Percentiles rank a stretch among this genome's conserved stretches.
These are phyloP conservation scores for Drosera spatulata DNA, from an alignment of 179 eudicot species.

Conservation along the genomic window DNA sequence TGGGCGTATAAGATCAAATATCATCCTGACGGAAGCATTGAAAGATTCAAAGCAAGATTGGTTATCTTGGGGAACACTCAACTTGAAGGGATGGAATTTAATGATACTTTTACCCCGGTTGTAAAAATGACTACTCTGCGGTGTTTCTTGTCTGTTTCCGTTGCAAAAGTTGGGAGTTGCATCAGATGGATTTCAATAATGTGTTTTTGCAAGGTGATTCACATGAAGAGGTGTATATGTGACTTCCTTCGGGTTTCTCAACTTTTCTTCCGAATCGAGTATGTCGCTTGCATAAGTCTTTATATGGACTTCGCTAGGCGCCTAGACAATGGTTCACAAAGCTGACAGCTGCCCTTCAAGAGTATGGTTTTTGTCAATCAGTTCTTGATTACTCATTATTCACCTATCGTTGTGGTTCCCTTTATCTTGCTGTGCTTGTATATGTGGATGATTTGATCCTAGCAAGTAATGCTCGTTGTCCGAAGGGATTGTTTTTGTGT, in stretches of 20 bases:
- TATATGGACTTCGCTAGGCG: neutral
- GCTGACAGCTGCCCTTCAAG: neutral
- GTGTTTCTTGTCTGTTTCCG: neutral
- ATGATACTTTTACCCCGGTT: neutral
- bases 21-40: neutral
- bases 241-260: neutral
- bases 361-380: neutral
- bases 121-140: neutral
- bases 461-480: neutral
- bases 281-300: neutral
- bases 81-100: neutral
- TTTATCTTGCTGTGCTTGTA: neutral
- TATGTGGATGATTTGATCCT: neutral
- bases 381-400: neutral
- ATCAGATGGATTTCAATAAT: neutral
- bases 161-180: neutral
- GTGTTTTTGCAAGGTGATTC: neutral
- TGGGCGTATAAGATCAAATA: neutral
- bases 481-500: neutral
- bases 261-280: neutral
- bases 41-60: neutral
- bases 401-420: neutral
- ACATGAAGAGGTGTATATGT: neutral
- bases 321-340: neutral
- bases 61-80: neutral